phyloP scores from a whole-genome alignment of 331 rosid genomes.

The Telfairia occidentalis region DNA sequence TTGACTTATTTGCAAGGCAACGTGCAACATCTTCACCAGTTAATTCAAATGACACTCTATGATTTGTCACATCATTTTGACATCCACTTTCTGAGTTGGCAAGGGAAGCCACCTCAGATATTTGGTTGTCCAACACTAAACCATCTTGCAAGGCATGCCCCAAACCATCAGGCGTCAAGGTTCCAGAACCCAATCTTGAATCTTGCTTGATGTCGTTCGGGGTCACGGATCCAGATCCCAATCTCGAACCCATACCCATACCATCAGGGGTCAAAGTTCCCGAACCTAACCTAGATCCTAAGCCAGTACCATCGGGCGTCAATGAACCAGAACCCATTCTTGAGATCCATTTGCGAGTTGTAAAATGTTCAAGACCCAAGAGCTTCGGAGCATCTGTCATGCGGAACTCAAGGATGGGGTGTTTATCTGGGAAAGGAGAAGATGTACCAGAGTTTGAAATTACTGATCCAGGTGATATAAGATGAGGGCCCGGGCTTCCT shows the following conservation, averaged over 20 bases:
- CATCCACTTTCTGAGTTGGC: conserved; percentile 45
- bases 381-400: conserved; percentile 70
- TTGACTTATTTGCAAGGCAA: conserved; percentile 73
- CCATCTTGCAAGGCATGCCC: conserved; percentile 35
- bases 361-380: conserved; percentile 65
- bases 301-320: conserved; percentile 87
- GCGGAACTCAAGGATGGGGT: conserved; percentile 52
- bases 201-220: conserved; percentile 64
- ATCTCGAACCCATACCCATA: conserved; percentile 46
- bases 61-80: conserved; percentile 50
- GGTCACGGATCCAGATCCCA: conserved; percentile 73
- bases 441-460: conserved; percentile 88
- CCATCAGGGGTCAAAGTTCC: conserved; percentile 93
- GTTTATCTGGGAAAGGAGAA: conserved; percentile 78
- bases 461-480: conserved; percentile 89
- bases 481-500: conserved; percentile 84
- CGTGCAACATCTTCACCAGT: conserved; percentile 93
- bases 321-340: conserved; percentile 83
- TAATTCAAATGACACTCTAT: conserved; percentile 88
- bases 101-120: conserved; percentile 42
- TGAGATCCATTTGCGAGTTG: conserved; percentile 69
- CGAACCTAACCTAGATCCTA: conserved; percentile 83
- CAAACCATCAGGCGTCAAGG: conserved; percentile 61
- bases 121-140: conserved; percentile 30
- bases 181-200: conserved; percentile 66